Evolutionary conservation across 768 basidiomycete genomes (phyloP).

Genomic region (Leccinum incarnatum): DNA sequence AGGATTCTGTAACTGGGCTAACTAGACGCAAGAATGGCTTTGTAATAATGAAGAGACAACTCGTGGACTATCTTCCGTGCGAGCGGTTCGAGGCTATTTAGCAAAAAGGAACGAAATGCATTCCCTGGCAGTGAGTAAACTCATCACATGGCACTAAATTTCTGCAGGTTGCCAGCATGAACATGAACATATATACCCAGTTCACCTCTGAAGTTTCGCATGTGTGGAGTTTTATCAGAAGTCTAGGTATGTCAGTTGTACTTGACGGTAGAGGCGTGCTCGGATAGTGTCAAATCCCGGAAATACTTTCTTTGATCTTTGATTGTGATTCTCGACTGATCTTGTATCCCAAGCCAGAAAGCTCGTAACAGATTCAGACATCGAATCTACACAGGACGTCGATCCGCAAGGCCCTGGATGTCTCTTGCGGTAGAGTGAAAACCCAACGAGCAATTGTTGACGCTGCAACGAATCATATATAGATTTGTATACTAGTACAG

Average conservation of each 20-base stretch:
- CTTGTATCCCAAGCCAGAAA: conserved; percentile 4
- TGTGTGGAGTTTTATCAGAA: conserved; percentile 32
- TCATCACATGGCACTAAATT: not conserved
- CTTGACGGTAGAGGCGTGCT: conserved; percentile 52
- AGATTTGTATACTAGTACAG: not conserved
- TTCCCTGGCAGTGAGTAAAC: not conserved
- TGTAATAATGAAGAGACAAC: not conserved
- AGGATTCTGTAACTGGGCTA: not conserved
- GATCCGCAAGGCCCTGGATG: not conserved
- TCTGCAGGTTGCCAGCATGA: conserved; percentile 1
- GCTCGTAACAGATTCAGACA: not conserved
- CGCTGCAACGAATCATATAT: not conserved
- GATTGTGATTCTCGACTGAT: conserved; percentile 2
- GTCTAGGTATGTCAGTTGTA: conserved; percentile 33
- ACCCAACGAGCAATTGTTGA: not conserved
- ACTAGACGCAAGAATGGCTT: not conserved
- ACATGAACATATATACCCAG: not conserved
- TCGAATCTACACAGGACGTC: not conserved
- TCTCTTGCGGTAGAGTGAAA: not conserved
- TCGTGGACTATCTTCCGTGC: not conserved
- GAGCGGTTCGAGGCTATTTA: not conserved
- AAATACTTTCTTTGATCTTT: not conserved
- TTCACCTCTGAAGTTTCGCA: conserved; percentile 40
- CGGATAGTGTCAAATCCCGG: not conserved
- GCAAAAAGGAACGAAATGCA: not conserved